Evolutionary conservation across 1,284 basidiomycete genomes (phyloP), one percentile per base, ranked within the genome.

Genomic region (Sanguinoderma infundibulare): DNA sequence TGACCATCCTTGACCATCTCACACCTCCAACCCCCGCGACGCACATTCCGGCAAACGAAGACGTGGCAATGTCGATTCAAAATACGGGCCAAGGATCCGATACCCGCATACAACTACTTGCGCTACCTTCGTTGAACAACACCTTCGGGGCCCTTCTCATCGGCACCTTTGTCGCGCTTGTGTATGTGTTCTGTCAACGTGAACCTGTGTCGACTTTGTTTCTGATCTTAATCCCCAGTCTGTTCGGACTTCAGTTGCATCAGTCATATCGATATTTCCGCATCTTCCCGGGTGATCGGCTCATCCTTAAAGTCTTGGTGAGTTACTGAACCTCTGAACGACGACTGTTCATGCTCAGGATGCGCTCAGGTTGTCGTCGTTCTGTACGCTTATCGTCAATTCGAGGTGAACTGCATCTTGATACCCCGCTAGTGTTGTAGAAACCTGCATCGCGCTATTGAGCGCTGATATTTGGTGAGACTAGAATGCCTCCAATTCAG

Each of bases 141-240:
- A 51, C 55, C 15, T 47, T 57, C 20, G 47, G 55, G 1, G 55
- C 55, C 2, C 36, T 57, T 8, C 35, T 57, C 9, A 40, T 57
- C 28, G 55, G 47, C 9, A 57, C 55, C 2, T 57, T 50, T 30
- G 20, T 57, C 6, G 49, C 36, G 6, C 55, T 57, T 5, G 28
- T 51, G 55, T n/a, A n/a, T 57, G 47, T 49, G 55, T 56, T 34
- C 30, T 8, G 10, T 51, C 32, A n/a, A n/a, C 17, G 28, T 1
- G 28, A 17, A 4, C n/a, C 4, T 4, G 3, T 1, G 14, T 36
- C 12, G 2, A 5, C 6, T 35, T 35, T 51, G 32, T n/a, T n/a
- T n/a, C n/a, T n/a, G n/a, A n/a, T n/a, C 30, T 28, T 24, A 22
- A n/a, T 17, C 5, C 17, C 20, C 7, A 52, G 51, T 10, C 26